Conservation (phyloP, 768 basidiomycete genomes). For the Ramaria rubella region DNA sequence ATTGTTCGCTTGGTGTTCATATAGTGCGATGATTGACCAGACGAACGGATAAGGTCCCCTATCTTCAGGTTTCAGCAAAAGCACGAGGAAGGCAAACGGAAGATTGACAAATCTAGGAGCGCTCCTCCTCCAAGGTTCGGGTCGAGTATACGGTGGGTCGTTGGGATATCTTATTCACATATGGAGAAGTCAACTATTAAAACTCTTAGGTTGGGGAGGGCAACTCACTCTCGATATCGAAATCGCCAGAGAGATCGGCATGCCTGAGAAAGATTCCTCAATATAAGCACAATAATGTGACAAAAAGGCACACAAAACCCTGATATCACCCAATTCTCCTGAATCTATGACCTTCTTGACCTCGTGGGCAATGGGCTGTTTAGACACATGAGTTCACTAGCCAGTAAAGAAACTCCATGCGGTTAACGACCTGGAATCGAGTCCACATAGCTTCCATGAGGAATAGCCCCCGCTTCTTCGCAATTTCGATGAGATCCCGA, state of each 20-base stretch:
- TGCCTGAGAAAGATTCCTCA: slow-evolving; percentile 25
- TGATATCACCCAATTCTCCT: slow-evolving; percentile 58
- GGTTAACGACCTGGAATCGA: slow-evolving; percentile 45
- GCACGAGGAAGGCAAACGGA: not conserved
- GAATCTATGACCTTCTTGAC: slow-evolving; percentile 57
- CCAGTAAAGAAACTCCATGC: not conserved
- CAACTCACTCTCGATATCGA: slow-evolving; percentile 56
- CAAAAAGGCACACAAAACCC: slow-evolving; percentile 35
- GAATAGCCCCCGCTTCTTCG: slow-evolving; percentile 74
- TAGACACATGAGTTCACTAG: not conserved
- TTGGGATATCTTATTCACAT: slow-evolving; percentile 45
- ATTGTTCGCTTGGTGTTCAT: slow-evolving; percentile 74
- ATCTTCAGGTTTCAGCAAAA: not conserved
- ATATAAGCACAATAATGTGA: not conserved
- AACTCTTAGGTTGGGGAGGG: not conserved
- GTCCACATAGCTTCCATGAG: slow-evolving; percentile 94
- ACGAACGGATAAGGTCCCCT: slow-evolving; percentile 69
- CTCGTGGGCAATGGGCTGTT: slow-evolving; percentile 48
- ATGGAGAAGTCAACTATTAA: not conserved
- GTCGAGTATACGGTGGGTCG: slow-evolving; percentile 70
- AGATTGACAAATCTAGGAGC: slow-evolving; percentile 66
- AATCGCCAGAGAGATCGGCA: slow-evolving; percentile 73
- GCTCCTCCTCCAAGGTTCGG: slow-evolving; percentile 78
- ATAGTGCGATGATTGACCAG: slow-evolving; percentile 73
- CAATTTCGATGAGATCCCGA: slow-evolving; percentile 61